A percentile compares a stretch with the other conserved stretches of the same genome.
Evolutionary conservation across 106 monocot species (phyloP).

Genomic region (Acorus gramineus): DNA sequence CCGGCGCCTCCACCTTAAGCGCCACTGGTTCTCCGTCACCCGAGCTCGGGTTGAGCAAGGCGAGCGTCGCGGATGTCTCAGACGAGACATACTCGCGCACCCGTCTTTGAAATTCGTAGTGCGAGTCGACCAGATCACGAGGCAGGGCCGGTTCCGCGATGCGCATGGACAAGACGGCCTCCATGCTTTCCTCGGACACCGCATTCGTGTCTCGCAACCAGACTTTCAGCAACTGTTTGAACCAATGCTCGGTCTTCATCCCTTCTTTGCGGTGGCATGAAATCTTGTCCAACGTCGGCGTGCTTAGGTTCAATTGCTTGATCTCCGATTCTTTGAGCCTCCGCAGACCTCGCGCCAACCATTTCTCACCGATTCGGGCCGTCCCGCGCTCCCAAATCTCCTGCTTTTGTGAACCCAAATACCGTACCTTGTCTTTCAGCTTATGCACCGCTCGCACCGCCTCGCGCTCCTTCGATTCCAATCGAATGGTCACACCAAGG

Average conservation of each 20-base stretch:
- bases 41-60: slow-evolving; percentile 13
- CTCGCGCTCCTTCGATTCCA: slow-evolving; percentile 29
- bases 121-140: slow-evolving; percentile 53
- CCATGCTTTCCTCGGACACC: slow-evolving; percentile 29
- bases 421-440: slow-evolving; percentile 66
- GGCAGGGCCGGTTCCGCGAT: slow-evolving; percentile 74
- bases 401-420: slow-evolving; percentile 72
- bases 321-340: slow-evolving; percentile 93
- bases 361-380: slow-evolving; percentile 75
- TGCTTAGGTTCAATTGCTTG: slow-evolving; percentile 62
- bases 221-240: slow-evolving; percentile 56
- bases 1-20: slow-evolving; percentile 54
- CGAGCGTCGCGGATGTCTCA: slow-evolving; percentile 45
- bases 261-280: slow-evolving; percentile 77
- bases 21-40: slow-evolving; percentile 1
- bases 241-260: slow-evolving; percentile 99
- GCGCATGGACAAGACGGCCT: slow-evolving; percentile 47
- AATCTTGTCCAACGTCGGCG: slow-evolving; percentile 68
- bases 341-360: slow-evolving; percentile 74
- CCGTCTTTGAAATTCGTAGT: slow-evolving; percentile 56
- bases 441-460: slow-evolving; percentile 68
- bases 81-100: slow-evolving; percentile 49
- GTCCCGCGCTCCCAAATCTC: slow-evolving; percentile 70
- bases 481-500: slow-evolving; percentile 41
- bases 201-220: slow-evolving; percentile 85